Evolutionary conservation across 2,329 filamentous ascomycete species (phyloP).

Genomic region (Trichoderma asperellum): DNA sequence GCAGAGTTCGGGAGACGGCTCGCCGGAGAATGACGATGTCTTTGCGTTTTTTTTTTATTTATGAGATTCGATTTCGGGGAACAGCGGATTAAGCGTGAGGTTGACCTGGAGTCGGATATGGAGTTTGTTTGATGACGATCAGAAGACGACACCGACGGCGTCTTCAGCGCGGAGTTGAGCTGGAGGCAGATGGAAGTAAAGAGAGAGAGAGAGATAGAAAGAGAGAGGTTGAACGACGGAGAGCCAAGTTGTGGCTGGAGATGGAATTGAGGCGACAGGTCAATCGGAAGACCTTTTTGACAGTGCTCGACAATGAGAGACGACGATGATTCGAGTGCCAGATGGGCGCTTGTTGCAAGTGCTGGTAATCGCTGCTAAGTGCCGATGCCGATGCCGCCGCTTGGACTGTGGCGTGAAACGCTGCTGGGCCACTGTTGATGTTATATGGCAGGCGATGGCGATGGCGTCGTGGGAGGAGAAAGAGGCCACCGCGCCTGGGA

Average conservation of each 20-base stretch:
- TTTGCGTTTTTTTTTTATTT: not conserved
- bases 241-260: not conserved
- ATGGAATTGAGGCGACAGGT: not conserved
- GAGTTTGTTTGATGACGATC: not conserved
- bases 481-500: not conserved
- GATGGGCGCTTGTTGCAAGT: not conserved
- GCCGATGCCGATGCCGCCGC: constrained; percentile 10
- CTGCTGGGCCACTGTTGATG: constrained; percentile 11
- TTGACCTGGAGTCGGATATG: not conserved
- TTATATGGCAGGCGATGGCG: not conserved
- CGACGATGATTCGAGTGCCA: not conserved
- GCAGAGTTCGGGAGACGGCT: not conserved
- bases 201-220: constrained; percentile 7
- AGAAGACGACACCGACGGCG: not conserved
- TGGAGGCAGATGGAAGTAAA: not conserved
- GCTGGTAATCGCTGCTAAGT: not conserved
- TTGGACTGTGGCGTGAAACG: not conserved
- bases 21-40: constrained; percentile 1
- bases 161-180: not conserved
- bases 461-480: not conserved
- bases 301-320: not conserved
- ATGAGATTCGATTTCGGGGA: not conserved
- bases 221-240: constrained; percentile 17
- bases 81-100: not conserved
- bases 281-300: not conserved